phyloP scores from a whole-genome alignment of 306 rosid genomes.

The Urtica urens region DNA sequence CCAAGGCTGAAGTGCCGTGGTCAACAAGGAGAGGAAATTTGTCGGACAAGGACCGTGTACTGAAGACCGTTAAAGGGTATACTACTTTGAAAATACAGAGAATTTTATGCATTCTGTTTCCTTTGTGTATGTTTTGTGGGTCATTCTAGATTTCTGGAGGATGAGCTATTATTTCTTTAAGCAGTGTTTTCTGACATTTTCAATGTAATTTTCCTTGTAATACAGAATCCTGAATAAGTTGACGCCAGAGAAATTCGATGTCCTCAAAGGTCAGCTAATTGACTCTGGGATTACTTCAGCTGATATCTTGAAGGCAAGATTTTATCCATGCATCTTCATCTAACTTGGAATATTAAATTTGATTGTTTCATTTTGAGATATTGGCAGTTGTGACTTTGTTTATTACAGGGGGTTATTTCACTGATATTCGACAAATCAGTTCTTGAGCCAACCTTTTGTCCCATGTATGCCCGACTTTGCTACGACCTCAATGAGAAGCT shows the following conservation, averaged over 20 bases:
- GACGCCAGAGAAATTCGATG: conserved; percentile 97
- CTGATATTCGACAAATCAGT: conserved; percentile 96
- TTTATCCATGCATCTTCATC: not conserved
- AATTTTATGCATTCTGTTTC: not conserved
- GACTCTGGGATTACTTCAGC: conserved; percentile 91
- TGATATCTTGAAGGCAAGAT: conserved; percentile 69
- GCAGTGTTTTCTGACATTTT: not conserved
- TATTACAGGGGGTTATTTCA: conserved; percentile 73
- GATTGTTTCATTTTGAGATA: not conserved
- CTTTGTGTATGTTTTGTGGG: not conserved
- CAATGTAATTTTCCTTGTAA: not conserved
- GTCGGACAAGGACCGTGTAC: conserved; percentile 84
- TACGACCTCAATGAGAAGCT: conserved; percentile 77
- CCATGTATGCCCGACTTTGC: conserved; percentile 89
- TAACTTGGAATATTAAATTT: not conserved
- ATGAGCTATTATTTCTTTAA: not conserved
- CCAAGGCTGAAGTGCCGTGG: conserved; percentile 95
- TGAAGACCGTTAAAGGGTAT: conserved; percentile 96
- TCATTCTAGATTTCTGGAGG: not conserved
- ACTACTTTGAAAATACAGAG: not conserved
- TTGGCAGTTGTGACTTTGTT: conserved; percentile 8
- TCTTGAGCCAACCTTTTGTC: conserved; percentile 97
- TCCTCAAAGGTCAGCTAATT: conserved; percentile 86
- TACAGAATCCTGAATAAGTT: conserved; percentile 89
- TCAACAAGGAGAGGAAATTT: conserved; percentile 73